Conservation (phyloP, 306 rosid species). For the Inga leiocalycina region DNA sequence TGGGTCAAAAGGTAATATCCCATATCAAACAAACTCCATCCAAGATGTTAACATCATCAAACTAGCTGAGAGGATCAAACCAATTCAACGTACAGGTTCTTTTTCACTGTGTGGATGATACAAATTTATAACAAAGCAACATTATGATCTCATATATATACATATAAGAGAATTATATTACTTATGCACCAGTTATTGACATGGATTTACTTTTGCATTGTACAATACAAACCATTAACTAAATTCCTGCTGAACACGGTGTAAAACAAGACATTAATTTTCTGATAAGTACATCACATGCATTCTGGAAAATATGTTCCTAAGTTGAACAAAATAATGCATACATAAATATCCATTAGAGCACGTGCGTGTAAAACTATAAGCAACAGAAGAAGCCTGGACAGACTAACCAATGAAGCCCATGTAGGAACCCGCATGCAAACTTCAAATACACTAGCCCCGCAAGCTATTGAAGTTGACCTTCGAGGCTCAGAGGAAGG, state of each 20-base stretch:
- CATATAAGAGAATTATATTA: not conserved
- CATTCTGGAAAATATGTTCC: not conserved
- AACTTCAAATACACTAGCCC: slow-evolving; percentile 89
- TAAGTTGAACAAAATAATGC: slow-evolving; percentile 16
- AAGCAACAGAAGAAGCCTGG: slow-evolving; percentile 28
- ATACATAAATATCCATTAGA: slow-evolving; percentile 30
- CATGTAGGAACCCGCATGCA: slow-evolving; percentile 83
- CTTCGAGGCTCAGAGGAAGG: slow-evolving; percentile 72
- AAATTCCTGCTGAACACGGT: not conserved
- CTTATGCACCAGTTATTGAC: slow-evolving; percentile 6
- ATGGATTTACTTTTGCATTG: slow-evolving; percentile 4
- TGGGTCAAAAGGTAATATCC: slow-evolving; percentile 23
- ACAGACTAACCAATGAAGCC: slow-evolving; percentile 81
- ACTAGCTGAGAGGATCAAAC: slow-evolving; percentile 25
- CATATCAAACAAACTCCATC: not conserved
- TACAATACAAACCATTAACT: slow-evolving; percentile 2
- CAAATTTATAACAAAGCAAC: not conserved
- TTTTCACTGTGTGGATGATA: not conserved
- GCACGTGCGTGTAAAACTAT: not conserved
- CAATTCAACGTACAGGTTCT: slow-evolving; percentile 12
- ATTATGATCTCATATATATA: not conserved
- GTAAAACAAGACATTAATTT: slow-evolving; percentile 3
- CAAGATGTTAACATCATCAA: not conserved
- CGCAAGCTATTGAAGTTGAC: slow-evolving; percentile 91
- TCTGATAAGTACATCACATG: slow-evolving; percentile 3